A percentile compares a stretch with the other conserved stretches of the same genome.
These are phyloP conservation scores for Torulaspora indica DNA, from an alignment of 805 yeast genomes.

Conservation along the genomic window DNA sequence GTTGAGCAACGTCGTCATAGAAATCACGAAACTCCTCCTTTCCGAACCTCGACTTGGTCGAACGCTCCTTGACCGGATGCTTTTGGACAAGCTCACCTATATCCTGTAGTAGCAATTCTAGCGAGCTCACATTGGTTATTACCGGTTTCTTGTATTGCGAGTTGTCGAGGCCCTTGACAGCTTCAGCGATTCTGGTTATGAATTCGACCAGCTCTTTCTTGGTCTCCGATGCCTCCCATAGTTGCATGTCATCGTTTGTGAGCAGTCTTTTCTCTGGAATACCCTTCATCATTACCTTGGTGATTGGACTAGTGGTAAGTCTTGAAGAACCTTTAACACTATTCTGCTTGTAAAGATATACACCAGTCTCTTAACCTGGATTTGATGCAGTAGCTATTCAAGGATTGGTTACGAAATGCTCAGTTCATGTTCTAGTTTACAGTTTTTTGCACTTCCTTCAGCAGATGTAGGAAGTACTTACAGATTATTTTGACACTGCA, in stretches of 20 bases:
- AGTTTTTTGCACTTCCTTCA: no score
- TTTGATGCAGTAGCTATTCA: no score
- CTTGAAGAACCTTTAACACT: neutral
- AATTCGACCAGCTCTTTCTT: conserved; percentile 50
- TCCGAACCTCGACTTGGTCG: conserved; percentile 74
- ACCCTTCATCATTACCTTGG: neutral
- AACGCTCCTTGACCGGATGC: conserved; percentile 67
- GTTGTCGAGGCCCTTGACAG: conserved; percentile 59
- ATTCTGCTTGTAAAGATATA: no score
- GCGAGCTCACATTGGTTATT: conserved; percentile 33
- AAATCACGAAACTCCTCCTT: conserved; percentile 83
- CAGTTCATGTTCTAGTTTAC: no score
- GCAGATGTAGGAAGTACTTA: no score
- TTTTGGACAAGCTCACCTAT: conserved; percentile 44
- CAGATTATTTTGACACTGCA: no score
- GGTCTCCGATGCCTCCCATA: conserved; percentile 53
- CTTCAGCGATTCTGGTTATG: conserved; percentile 51
- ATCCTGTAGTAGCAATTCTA: conserved; percentile 43
- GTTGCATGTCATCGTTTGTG: conserved; percentile 53
- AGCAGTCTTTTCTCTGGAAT: conserved; percentile 45
- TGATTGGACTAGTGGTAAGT: neutral
- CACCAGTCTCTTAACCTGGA: no score
- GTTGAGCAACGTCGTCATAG: conserved; percentile 54
- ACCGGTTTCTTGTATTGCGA: conserved; percentile 43
- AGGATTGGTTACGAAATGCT: no score